Evolutionary conservation across 225 moss, liverwort and hornwort species (phyloP), one percentile per base, ranked within the genome.

Genomic region (Neckera pumila): DNA sequence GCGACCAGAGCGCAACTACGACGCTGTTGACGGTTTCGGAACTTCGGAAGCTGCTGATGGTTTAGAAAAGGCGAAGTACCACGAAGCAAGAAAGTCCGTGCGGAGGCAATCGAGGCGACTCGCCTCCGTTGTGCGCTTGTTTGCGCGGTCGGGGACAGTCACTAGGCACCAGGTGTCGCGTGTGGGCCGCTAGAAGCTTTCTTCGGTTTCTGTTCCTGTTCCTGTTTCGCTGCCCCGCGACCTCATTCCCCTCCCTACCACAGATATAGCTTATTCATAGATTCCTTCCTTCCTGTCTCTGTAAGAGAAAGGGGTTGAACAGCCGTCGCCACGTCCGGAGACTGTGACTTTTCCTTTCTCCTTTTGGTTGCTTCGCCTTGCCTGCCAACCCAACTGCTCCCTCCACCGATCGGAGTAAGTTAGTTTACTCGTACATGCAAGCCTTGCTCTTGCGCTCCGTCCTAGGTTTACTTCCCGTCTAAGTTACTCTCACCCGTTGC

Each of bases 101-200:
- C 20, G 34, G 64, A 47, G 42, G 64, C 70, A 31, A 76, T 87
- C 91, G 91, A 91, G 91, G 76, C 87, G 91, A 76, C 91, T 89
- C 91, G 89, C 81, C 91, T 87, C 80, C 62, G 85, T 76, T 62
- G 38, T 38, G 67, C 61, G 66, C 81, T 23, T 31, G 66, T 51
- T 49, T 40, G 61, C 47, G 82, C 51, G 8, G 80, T 42, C 73
- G 21, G 42, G 69, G 76, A 60, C 80, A 79, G 81, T 17, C 56
- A 38, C 45, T 14, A 14, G 28, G 19, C 28, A 51, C 51, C 64
- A 89, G 81, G 60, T 42, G 91, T 20, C 86, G 45, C 51, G 74
- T 47, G 33, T 22, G 51, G 38, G 53, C 21, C 43, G 56, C 23
- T 12, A 22, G 47, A 43, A 47, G n/a, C 70, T 49, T 56, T 42